These are phyloP conservation scores for Dissophora globulifera DNA, from an alignment of 192 early-diverging fungal genomes.

Conservation along the genomic window DNA sequence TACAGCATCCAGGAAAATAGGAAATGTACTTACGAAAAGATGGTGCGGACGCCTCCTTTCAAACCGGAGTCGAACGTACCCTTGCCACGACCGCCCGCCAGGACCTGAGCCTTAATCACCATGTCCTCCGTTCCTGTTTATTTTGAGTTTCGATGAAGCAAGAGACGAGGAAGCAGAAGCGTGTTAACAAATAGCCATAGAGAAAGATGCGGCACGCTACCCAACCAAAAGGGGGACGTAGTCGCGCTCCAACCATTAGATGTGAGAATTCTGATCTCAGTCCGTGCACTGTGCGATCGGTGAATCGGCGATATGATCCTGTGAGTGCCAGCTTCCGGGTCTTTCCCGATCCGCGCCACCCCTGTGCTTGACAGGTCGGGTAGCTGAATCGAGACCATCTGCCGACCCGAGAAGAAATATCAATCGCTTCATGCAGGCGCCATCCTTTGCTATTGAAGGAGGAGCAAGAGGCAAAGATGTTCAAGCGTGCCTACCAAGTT, in stretches of 20 bases:
- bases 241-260: too few species aligned
- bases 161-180: background rate
- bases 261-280: too few species aligned
- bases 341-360: background rate
- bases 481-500: conserved; percentile 76
- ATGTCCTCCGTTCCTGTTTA: conserved; percentile 68
- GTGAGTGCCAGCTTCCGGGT: too few species aligned
- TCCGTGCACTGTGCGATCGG: too few species aligned
- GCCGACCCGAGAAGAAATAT: too few species aligned
- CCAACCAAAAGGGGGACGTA: too few species aligned
- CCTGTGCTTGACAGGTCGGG: background rate
- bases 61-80: conserved; percentile 95
- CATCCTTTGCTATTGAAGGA: background rate
- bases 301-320: too few species aligned
- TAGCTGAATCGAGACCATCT: too few species aligned
- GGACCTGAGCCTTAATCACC: conserved; percentile 88
- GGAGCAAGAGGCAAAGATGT: background rate
- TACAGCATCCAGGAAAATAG: too few species aligned
- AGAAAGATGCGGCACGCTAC: too few species aligned
- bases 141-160: background rate
- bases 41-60: conserved; percentile 95
- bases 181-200: too few species aligned
- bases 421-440: too few species aligned
- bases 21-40: conserved; percentile 80
- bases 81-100: conserved; percentile 99